Base-by-base conservation (phyloP, 2,329 filamentous ascomycete genomes). In the Exophiala viscosa region DNA sequence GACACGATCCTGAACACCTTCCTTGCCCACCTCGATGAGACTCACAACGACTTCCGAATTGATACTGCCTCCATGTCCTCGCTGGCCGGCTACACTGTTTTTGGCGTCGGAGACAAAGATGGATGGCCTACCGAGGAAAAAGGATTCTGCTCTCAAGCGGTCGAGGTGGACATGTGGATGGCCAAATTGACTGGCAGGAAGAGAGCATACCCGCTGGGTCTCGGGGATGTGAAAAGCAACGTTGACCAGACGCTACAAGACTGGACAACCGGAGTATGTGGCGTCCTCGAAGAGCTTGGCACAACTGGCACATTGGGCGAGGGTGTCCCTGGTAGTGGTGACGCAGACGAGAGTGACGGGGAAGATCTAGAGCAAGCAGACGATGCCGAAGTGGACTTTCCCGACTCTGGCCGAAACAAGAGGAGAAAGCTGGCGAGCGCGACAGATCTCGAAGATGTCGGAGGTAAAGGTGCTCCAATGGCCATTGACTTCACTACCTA, bases 11-110 rank as follows among this genome's bases (percentile, higher is more conserved):
- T 96, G 61, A 87, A 91, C 65, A 92, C 83, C 13, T 91, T 97
- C 67, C 76, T 97, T 18, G 84, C 89, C 59, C 90, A 96, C 67
- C 74, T 99, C 5, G 80, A 87, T 66, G 92, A 99, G 68, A 97
- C 91, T 0, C 92, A 97, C 67, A 84, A 97, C 72, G 93, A 99
- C 69, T 97, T 97, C 76, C 84, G 92, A 52, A 95, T 99, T 60
- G 91, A 97, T 64, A 96, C 90, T 0, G 86, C 88, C 0, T 87
- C 93, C 0, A 72, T 99, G 42, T 84, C 86, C 0, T 73, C 78
- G 1, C 71, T 97, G 13, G 74, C 91, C 2, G 92, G 92, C 7
- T 97, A 96, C 66, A 89, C 89, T 0, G 90, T 97, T 0, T 97
- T 97, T 73, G 93, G 93, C 0, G 87, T 96, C 65, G 92, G 92